Evolutionary conservation across 208 protist species (phyloP).

Genomic region (Phytomonas sp.): DNA sequence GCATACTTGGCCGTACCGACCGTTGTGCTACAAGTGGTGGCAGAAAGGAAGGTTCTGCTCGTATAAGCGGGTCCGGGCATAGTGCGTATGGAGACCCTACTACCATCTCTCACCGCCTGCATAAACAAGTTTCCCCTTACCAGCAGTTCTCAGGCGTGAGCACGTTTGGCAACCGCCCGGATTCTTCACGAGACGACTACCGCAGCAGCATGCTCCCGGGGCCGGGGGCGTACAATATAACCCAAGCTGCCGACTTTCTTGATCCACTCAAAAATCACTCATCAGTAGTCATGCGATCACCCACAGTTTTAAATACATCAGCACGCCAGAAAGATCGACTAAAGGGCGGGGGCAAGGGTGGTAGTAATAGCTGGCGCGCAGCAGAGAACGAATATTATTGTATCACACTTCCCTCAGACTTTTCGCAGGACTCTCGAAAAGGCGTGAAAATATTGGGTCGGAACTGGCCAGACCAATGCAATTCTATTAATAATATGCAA

Average conservation of each 20-base stretch:
- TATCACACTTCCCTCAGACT: conserved; percentile 59
- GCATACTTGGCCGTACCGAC: neutral
- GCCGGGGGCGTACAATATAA: conserved; percentile 45
- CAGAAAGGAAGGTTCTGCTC: neutral
- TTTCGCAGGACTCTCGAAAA: conserved; percentile 68
- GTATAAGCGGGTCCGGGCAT: conserved; percentile 21
- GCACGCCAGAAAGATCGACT: neutral
- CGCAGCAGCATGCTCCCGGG: conserved; percentile 20
- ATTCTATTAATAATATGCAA: neutral
- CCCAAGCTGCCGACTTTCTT: conserved; percentile 33
- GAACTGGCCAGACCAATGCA: neutral
- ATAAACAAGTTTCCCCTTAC: neutral
- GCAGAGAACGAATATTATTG: neutral
- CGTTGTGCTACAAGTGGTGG: conserved; percentile 18
- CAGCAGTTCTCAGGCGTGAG: conserved; percentile 8
- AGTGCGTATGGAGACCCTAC: conserved; percentile 71
- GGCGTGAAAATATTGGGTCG: conserved; percentile 48
- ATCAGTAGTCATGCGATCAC: conserved; percentile 29
- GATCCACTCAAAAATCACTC: conserved; percentile 39
- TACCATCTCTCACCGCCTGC: conserved; percentile 48
- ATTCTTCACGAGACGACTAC: neutral
- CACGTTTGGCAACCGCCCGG: conserved; percentile 45
- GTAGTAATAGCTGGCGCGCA: neutral
- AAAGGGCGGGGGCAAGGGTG: neutral
- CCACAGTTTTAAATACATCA: conserved; percentile 1